These are phyloP conservation scores for Tarenaya hassleriana DNA, from an alignment of 345 rosid genomes.

Conservation along the genomic window DNA sequence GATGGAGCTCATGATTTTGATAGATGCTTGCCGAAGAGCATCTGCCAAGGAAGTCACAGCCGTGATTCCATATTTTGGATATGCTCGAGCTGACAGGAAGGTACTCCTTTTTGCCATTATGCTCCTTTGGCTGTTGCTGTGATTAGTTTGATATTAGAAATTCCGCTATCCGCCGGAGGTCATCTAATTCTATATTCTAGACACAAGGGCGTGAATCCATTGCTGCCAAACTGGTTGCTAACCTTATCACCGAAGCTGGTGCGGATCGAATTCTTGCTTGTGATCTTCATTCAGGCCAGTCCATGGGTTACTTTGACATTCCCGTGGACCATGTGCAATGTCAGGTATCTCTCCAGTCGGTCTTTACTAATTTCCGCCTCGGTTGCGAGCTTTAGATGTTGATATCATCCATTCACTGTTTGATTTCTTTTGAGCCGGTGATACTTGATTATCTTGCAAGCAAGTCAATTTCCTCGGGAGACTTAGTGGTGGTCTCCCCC, in stretches of 20 bases:
- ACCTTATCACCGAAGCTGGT: no score
- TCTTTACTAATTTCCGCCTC: no score
- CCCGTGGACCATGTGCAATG: conserved; percentile 86
- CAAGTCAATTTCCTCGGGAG: conserved; percentile 69
- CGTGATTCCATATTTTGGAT: conserved; percentile 93
- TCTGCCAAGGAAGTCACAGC: conserved; percentile 90
- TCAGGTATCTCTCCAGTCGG: conserved; percentile 64
- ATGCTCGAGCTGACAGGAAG: conserved; percentile 97
- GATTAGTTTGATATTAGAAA: not conserved
- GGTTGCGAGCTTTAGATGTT: no score
- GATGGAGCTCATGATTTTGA: conserved; percentile 90
- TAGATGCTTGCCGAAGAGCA: conserved; percentile 95
- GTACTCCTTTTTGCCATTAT: conserved; percentile 22
- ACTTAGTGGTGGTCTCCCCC: conserved; percentile 94
- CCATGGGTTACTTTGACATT: no score
- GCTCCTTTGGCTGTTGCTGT: not conserved
- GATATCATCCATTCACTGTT: not conserved
- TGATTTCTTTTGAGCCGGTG: conserved; percentile 52
- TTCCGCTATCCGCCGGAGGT: not conserved
- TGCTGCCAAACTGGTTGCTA: no score
- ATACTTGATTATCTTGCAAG: conserved; percentile 98
- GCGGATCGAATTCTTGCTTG: no score
- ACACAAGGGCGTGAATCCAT: conserved; percentile 97
- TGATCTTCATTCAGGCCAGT: no score
- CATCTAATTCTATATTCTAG: conserved; percentile 37